Conservation (phyloP, 2,329 filamentous ascomycete species). For the Pseudocercospora fuligena region DNA sequence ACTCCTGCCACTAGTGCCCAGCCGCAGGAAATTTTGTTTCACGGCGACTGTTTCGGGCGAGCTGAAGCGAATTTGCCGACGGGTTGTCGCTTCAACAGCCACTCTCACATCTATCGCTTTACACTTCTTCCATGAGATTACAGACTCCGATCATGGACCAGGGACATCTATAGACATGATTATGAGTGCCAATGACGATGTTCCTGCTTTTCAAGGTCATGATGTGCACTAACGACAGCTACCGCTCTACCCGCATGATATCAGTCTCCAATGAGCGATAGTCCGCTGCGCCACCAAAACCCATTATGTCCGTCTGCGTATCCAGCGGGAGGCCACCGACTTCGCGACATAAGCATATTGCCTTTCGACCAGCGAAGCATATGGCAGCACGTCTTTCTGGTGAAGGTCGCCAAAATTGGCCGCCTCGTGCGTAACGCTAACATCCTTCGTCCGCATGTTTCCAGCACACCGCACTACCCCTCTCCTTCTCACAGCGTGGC, state of each 20-base stretch:
- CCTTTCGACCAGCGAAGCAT: slow-evolving; percentile 12
- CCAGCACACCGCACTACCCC: slow-evolving; percentile 8
- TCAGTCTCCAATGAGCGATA: slow-evolving; percentile 1
- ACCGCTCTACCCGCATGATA: slow-evolving; percentile 3
- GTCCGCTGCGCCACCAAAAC: background rate
- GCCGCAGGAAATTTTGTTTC: slow-evolving; percentile 1
- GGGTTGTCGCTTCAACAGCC: background rate
- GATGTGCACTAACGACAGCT: background rate
- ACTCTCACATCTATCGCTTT: background rate
- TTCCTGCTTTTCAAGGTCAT: background rate
- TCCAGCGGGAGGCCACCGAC: background rate
- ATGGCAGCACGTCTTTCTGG: slow-evolving; percentile 5
- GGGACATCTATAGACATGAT: background rate
- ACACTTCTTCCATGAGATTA: background rate
- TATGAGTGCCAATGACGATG: background rate
- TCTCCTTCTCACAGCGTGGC: slow-evolving; percentile 12
- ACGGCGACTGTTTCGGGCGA: background rate
- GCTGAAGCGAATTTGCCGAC: background rate
- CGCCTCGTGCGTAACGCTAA: slow-evolving; percentile 3
- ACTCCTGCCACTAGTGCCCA: background rate
- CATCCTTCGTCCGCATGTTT: slow-evolving; percentile 6
- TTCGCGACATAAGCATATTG: slow-evolving; percentile 12
- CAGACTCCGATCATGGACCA: background rate
- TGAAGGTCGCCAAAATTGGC: slow-evolving; percentile 8
- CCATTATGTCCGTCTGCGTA: background rate